Base-by-base conservation (phyloP, 768 basidiomycete species). In the Cystoderma amianthinum region DNA sequence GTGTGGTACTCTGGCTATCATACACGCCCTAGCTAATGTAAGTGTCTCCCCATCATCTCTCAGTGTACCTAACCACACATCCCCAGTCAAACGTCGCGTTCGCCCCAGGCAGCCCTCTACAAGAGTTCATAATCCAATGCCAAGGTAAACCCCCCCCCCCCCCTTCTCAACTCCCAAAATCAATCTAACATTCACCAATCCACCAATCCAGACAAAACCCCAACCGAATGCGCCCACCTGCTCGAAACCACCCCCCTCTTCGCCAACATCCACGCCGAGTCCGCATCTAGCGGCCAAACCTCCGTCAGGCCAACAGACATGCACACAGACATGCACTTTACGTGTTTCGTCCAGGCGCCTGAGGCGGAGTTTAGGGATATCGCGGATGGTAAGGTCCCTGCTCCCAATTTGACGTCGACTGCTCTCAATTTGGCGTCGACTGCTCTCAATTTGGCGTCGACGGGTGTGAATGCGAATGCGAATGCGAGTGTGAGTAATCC, bases 11-110 rank as follows among this genome's bases (percentile, higher is more conserved):
- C 92, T 94, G 57, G 90, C 82, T 0, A 68, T 93, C 13, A 69
- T 93, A 4, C 91, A 94, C 51, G 78, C 88, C 7, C 62, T 96
- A 33, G 76, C 79, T 16, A 96, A 97, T 55, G 85, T 91, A 45
- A 47, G 76, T 57, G 15, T 12, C 5, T 10, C 7, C 16, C 24
- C 11, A 5, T 15, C 42, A 24, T 18, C 19, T 16, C 23, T 17
- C 6, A 21, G 28, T 30, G 28, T 15, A 30, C 9, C 22, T 42
- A 6, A 28, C 41, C 41, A 9, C 44, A 15, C 19, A 18, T 4
- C 11, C 3, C 9, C 30, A 85, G 83, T 71, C 82, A 7, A 67
- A 74, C 23, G 72, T 83, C 3, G 68, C 69, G 0, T 69, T 84
- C 43, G 53, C 48, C 0, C 78, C 83, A 0, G 70, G 58, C 5